Percentiles rank a stretch among this genome's conserved stretches.
phyloP scores from a whole-genome alignment of 139 green algal genomes.

The Coelastrella sp. region DNA sequence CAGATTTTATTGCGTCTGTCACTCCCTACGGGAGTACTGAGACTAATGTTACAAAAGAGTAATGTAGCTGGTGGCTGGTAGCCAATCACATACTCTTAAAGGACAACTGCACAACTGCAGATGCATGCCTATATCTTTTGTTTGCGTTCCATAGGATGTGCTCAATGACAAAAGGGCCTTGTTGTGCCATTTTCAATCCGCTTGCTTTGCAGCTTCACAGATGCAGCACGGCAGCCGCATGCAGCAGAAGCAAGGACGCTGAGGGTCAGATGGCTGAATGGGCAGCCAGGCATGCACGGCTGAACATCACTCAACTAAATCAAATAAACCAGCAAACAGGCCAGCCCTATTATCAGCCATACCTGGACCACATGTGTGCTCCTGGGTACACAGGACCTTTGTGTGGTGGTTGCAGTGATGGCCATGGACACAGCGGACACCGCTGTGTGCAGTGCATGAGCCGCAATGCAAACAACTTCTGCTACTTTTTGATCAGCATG shows the following conservation, averaged over 20 bases:
- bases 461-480: not conserved
- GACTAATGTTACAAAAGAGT: too few relatives aligned
- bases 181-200: too few relatives aligned
- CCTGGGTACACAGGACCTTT: not conserved
- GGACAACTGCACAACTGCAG: too few relatives aligned
- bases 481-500: not conserved
- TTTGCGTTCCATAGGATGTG: too few relatives aligned
- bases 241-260: not conserved
- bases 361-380: conserved; percentile 15
- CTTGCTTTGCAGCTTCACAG: conserved; percentile 1
- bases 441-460: not conserved
- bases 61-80: too few relatives aligned
- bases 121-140: too few relatives aligned
- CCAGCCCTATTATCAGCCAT: not conserved
- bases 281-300: not conserved
- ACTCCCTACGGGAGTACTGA: too few relatives aligned
- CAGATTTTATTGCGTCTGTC: too few relatives aligned
- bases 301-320: conserved; percentile 30
- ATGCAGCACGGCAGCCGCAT: conserved; percentile 6
- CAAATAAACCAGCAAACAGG: not conserved
- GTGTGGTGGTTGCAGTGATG: conserved; percentile 16
- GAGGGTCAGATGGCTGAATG: not conserved
- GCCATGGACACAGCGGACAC: conserved; percentile 28
- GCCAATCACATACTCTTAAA: too few relatives aligned
- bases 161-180: too few relatives aligned